Evolutionary conservation across 202 grass and related monocot genomes (phyloP), one percentile per base, ranked within the genome.

Genomic region (Brachypodium distachyon): DNA sequence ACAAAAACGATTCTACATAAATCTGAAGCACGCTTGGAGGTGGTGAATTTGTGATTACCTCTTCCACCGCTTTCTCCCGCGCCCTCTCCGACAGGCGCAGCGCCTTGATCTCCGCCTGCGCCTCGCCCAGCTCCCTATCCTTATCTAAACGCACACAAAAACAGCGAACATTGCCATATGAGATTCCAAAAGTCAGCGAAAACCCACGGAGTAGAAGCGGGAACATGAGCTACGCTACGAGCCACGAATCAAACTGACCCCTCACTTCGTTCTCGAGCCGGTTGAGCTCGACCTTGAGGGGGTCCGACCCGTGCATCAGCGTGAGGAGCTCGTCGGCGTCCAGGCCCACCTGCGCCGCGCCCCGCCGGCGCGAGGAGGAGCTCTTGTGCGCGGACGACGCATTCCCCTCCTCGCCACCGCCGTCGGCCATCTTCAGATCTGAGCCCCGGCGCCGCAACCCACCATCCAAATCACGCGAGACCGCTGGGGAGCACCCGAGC

Each of bases 231-330:
- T 3, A 9, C n/a, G 9, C n/a, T n/a, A 9, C 49, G 39, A 40
- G 33, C 28, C 70, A n/a, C 48, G 68, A 75, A 77, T 86, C 76
- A 83, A n/a, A 78, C 95, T 87, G 81, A 98, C 95, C 91, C 88
- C 89, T 87, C 69, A 92, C 87, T 91, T 98, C 91, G 48, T 98
- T 98, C 85, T 98, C 95, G 33, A 98, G 89, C 46, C 95, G 87
- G 77, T 81, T 95, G 69, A 98, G 91, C 85, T 98, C 95, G 23
- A 98, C 91, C 81, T 90, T 98, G 79, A 98, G 83, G 87, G 95
- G 95, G 95, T 98, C 95, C 84, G 95, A 98, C 3, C 95, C 89
- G 61, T 98, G 95, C 84, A 98, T 89, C 74, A 98, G 85, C 60
- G 82, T 78, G 64, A 94, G 84, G 29, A 98, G 93, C 55, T 95